A percentile compares a stretch with the other conserved stretches of the same genome.
Evolutionary conservation across 2,329 filamentous ascomycete genomes (phyloP).

Genomic region (Fusarium chlamydosporum): DNA sequence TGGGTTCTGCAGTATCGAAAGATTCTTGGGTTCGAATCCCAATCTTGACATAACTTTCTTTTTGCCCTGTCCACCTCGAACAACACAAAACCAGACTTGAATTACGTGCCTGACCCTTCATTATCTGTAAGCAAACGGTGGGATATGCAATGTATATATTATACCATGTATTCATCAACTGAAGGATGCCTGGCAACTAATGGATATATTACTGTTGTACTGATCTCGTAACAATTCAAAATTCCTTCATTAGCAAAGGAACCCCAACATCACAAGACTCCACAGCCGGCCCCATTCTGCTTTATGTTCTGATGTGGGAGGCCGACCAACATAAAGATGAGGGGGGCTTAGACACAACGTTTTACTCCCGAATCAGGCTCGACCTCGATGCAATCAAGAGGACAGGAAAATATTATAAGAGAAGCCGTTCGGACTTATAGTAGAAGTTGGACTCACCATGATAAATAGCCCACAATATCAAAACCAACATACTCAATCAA

Average conservation of each 20-base stretch:
- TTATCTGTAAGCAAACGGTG: too few species aligned
- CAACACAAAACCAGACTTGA: too few species aligned
- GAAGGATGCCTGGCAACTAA: too few species aligned
- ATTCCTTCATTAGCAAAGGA: background rate
- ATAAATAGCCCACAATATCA: background rate
- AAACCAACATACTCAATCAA: background rate
- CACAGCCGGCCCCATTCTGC: constrained; percentile 7
- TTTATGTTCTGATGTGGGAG: constrained; percentile 9
- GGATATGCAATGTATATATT: too few species aligned
- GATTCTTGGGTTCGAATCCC: too few species aligned
- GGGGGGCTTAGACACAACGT: constrained; percentile 1
- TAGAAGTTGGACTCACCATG: too few species aligned
- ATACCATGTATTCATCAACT: too few species aligned
- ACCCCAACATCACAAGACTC: background rate
- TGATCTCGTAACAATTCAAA: background rate
- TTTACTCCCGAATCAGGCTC: background rate
- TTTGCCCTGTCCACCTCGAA: too few species aligned
- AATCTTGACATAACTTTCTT: too few species aligned
- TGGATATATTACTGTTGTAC: too few species aligned
- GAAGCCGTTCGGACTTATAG: background rate
- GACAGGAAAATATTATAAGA: constrained; percentile 3
- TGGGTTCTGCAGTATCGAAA: too few species aligned
- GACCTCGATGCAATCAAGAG: background rate
- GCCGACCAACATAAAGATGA: constrained; percentile 25
- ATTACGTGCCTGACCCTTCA: too few species aligned